Evolutionary conservation across 208 protist species (phyloP).

Genomic region (Sergeia podlipaevii): DNA sequence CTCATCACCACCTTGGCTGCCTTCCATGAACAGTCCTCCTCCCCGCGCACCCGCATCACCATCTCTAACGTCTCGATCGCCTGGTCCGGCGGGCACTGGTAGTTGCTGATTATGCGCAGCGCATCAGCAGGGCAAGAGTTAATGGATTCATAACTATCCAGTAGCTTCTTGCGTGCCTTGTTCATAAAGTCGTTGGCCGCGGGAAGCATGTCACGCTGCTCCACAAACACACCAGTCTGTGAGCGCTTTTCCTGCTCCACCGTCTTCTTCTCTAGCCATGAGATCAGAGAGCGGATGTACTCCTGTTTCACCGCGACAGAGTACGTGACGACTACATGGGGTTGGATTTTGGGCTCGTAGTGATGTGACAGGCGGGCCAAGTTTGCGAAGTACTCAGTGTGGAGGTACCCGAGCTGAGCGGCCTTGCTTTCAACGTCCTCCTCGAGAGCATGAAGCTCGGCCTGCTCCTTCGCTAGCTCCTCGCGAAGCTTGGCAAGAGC

Average conservation of each 20-base stretch:
- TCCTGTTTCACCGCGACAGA: slow-evolving; percentile 22
- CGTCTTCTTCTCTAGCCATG: slow-evolving; percentile 65
- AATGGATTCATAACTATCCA: slow-evolving; percentile 50
- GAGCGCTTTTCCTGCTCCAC: slow-evolving; percentile 48
- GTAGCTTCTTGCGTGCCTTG: slow-evolving; percentile 22
- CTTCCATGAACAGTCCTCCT: slow-evolving; percentile 35
- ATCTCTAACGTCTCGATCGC: slow-evolving; percentile 67
- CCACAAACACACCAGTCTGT: slow-evolving; percentile 24
- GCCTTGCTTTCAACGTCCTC: slow-evolving; percentile 53
- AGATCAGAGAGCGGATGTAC: slow-evolving; percentile 40
- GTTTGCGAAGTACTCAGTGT: slow-evolving; percentile 70
- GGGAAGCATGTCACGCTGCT: slow-evolving; percentile 33
- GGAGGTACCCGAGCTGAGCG: slow-evolving; percentile 56
- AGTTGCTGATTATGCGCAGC: slow-evolving; percentile 55
- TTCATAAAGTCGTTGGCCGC: slow-evolving; percentile 37
- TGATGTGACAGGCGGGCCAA: slow-evolving; percentile 33
- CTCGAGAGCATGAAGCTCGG: slow-evolving; percentile 37
- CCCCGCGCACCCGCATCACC: slow-evolving; percentile 55
- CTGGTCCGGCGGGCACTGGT: slow-evolving; percentile 49
- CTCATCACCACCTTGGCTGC: slow-evolving; percentile 67
- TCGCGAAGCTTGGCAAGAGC: slow-evolving; percentile 25
- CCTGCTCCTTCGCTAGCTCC: slow-evolving; percentile 35
- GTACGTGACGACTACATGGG: slow-evolving; percentile 39
- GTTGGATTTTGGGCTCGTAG: slow-evolving; percentile 58
- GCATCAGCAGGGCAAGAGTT: slow-evolving; percentile 33